Evolutionary conservation across 495 filamentous ascomycete species (phyloP).

Genomic region (Wilcoxina mikolae): DNA sequence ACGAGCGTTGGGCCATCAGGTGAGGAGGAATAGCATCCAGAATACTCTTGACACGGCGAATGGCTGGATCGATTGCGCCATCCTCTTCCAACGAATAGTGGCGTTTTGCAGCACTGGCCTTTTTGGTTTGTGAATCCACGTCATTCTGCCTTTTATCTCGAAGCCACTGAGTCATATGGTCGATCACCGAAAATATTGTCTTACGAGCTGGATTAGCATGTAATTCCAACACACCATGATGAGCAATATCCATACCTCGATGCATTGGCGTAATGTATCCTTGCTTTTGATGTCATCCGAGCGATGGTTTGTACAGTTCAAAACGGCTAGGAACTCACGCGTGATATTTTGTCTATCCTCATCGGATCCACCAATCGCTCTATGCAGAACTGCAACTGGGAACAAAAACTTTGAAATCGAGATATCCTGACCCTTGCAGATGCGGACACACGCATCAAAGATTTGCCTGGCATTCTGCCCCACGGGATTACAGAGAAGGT

Average conservation of each 20-base stretch:
- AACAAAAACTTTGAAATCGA: slow-evolving; percentile 73
- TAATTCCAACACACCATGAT: neutral
- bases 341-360: slow-evolving; percentile 50
- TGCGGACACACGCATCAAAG: slow-evolving; percentile 62
- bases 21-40: slow-evolving; percentile 66
- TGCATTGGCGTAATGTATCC: slow-evolving; percentile 54
- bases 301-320: slow-evolving; percentile 39
- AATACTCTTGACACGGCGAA: slow-evolving; percentile 44
- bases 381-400: slow-evolving; percentile 68
- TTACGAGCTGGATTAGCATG: slow-evolving; percentile 29
- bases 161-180: slow-evolving; percentile 81
- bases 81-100: slow-evolving; percentile 22
- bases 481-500: slow-evolving; percentile 59
- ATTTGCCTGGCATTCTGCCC: slow-evolving; percentile 54
- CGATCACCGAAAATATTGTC: slow-evolving; percentile 79
- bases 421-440: slow-evolving; percentile 58
- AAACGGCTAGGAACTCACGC: slow-evolving; percentile 54
- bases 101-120: slow-evolving; percentile 28
- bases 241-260: slow-evolving; percentile 47
- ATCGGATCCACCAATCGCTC: slow-evolving; percentile 53
- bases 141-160: slow-evolving; percentile 53
- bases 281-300: neutral
- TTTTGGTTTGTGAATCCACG: slow-evolving; percentile 5
- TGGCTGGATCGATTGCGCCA: slow-evolving; percentile 31
- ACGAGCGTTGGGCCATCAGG: slow-evolving; percentile 64